Evolutionary conservation across 495 filamentous ascomycete genomes (phyloP).

Genomic region (Daldinia caldariorum): DNA sequence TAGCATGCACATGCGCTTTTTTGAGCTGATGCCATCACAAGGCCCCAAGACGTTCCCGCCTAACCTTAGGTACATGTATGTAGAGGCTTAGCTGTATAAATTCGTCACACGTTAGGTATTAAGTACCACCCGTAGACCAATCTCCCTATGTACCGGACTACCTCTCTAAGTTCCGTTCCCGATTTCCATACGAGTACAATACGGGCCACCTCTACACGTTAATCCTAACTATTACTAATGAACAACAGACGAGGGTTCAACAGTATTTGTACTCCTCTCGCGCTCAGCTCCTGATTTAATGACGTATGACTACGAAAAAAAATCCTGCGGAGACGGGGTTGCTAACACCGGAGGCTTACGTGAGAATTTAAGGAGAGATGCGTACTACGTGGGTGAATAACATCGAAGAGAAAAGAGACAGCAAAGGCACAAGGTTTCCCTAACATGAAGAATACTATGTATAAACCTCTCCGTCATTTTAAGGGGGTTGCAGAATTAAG

Average conservation of each 20-base stretch:
- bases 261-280: slow-evolving; percentile 10
- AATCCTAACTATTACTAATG: background rate
- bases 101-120: background rate
- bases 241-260: slow-evolving; percentile 1
- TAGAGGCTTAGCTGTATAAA: background rate
- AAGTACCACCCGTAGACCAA: background rate
- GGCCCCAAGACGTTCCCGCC: background rate
- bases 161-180: background rate
- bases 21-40: background rate
- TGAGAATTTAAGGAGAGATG: slow-evolving; percentile 14
- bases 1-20: background rate
- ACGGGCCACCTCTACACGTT: too few relatives aligned
- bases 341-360: slow-evolving; percentile 31
- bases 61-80: too few relatives aligned
- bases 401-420: slow-evolving; percentile 1
- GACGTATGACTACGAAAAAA: slow-evolving; percentile 32
- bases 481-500: background rate
- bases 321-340: slow-evolving; percentile 27
- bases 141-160: background rate
- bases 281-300: slow-evolving; percentile 16
- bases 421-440: background rate
- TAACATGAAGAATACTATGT: too few relatives aligned
- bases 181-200: background rate
- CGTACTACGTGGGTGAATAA: slow-evolving; percentile 1
- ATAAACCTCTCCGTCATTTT: background rate